Evolutionary conservation across 2,329 filamentous ascomycete species (phyloP), one percentile per base, ranked within the genome.

Genomic region (Sphaerulina musiva): DNA sequence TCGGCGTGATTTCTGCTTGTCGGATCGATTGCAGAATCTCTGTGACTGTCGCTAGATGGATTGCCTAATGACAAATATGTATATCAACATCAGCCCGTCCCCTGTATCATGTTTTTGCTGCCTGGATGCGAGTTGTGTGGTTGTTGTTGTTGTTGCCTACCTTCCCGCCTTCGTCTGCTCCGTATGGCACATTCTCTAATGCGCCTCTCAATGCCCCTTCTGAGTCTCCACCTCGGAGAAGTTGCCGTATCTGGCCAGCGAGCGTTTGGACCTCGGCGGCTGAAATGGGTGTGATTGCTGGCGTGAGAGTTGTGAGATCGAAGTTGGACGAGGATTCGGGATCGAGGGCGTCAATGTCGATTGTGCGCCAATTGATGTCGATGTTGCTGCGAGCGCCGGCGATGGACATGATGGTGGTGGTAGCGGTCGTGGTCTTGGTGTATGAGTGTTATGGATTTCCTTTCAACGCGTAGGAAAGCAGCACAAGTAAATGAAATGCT

Each of bases 21-120:
- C 95, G 91, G 74, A 97, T 97, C 17, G 89, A 93, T 73, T 95
- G 91, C 61, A 98, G 78, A 55, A 97, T 91, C 74, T 98, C 93
- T 58, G 89, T 83, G 40, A 98, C 87, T 17, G 88, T 92, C 62
- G 88, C 83, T 60, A 95, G 77, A 71, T 97, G 90, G 31, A 89
- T 78, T n/a, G 38, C 40, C 29, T 48, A 29, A 20, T 20, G 20
- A 4, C 20, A 20, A 20, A 20, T 20, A 20, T 20, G 20, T 20
- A 20, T 3, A 20, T 3, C 20, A 3, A 14, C 6, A 20, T 46
- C 23, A 38, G 26, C 8, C 38, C 14, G 6, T 49, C 17, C 20
- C 34, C 20, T 20, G 7, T n/a, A 36, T 8, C 34, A 26, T n/a
- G 4, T 38, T 11, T 8, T n/a, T 23, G 49, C 44, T 55, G 57